Conservation (phyloP, 2,329 filamentous ascomycete genomes). For the Clonostachys rosea region DNA sequence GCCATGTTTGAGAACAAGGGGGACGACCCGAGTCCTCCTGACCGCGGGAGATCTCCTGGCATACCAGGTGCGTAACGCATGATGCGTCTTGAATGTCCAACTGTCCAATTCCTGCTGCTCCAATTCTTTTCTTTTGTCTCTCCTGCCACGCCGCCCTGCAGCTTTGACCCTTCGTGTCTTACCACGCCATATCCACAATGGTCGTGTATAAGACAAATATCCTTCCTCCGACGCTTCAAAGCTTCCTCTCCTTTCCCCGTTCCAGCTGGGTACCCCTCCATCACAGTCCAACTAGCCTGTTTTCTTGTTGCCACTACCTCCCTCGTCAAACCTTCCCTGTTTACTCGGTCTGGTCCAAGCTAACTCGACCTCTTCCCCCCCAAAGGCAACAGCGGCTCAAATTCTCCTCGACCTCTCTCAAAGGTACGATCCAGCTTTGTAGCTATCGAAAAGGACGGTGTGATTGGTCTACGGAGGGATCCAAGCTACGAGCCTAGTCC, state of each 20-base stretch:
- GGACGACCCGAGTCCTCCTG: constrained; percentile 54
- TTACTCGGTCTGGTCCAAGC: neutral
- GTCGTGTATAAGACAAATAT: neutral
- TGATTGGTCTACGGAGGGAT: constrained; percentile 44
- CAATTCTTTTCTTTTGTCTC: neutral
- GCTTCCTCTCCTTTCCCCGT: neutral
- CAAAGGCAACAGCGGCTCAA: constrained; percentile 13
- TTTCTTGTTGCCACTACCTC: neutral
- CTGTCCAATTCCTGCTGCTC: no score
- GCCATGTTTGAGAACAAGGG: constrained; percentile 77
- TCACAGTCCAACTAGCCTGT: neutral
- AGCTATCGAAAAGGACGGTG: constrained; percentile 62
- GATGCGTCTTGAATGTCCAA: no score
- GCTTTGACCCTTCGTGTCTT: neutral
- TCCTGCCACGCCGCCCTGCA: neutral
- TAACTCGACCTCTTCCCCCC: no score
- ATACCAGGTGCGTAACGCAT: constrained; percentile 10
- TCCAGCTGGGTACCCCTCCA: neutral
- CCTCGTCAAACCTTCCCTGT: neutral
- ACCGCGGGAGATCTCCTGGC: constrained; percentile 66
- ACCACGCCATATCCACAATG: no score
- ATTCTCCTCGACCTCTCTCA: constrained; percentile 62
- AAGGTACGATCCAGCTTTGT: constrained; percentile 75
- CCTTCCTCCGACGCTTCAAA: neutral
- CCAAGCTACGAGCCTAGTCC: constrained; percentile 29